phyloP scores from a whole-genome alignment of 306 rosid species.

The Lablab purpureus region DNA sequence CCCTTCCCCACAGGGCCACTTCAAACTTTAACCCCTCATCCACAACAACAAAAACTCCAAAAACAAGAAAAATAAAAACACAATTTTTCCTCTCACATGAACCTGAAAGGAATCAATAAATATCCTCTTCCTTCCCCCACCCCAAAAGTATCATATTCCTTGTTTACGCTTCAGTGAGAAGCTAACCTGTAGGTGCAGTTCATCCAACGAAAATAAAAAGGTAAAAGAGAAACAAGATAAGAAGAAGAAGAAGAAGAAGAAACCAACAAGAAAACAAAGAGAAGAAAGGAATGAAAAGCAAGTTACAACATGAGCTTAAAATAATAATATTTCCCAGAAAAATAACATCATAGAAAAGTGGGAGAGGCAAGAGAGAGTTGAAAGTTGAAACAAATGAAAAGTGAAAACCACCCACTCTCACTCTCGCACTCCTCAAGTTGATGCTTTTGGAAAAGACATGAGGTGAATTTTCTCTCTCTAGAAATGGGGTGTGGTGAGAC shows the following conservation, averaged over 20 bases:
- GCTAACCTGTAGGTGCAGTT: conserved; percentile 58
- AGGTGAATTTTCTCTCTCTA: conserved; percentile 13
- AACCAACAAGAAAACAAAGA: conserved; percentile 1
- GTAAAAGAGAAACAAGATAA: conserved; percentile 26
- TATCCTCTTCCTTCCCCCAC: background rate
- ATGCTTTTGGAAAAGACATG: background rate
- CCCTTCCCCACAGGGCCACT: conserved; percentile 34
- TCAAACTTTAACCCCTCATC: conserved; percentile 35
- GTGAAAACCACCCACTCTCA: background rate
- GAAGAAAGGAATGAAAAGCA: conserved; percentile 32
- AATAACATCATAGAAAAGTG: conserved; percentile 35
- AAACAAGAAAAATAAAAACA: background rate
- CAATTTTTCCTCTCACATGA: conserved; percentile 39
- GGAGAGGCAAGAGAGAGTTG: conserved; percentile 27
- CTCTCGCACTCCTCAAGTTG: conserved; percentile 28
- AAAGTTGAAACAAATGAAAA: conserved; percentile 33
- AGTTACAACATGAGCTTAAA: conserved; percentile 54
- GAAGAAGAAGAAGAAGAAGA: background rate
- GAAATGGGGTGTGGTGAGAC: background rate
- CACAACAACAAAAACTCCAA: conserved; percentile 23
- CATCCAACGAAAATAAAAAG: conserved; percentile 33
- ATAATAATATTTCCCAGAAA: conserved; percentile 29
- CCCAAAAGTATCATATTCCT: conserved; percentile 30
- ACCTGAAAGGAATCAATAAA: conserved; percentile 32
- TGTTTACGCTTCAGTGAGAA: conserved; percentile 66